Conservation (phyloP, 371 early-diverging fungal genomes). For the Mucor circinelloides region DNA sequence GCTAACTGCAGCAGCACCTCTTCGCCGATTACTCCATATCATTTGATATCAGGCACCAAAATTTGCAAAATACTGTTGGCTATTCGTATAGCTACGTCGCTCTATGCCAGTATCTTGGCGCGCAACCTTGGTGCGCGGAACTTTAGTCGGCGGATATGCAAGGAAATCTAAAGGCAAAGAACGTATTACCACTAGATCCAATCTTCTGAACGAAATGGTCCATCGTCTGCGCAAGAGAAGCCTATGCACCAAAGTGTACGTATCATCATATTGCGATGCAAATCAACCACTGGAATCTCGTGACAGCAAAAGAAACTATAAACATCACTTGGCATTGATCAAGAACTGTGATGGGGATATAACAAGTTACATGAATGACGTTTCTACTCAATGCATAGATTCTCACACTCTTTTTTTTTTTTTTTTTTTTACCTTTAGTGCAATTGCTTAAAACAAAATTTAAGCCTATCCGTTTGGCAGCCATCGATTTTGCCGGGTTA, state of each 20-base stretch:
- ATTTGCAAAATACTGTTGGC: too few relatives aligned
- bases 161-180: constrained; percentile 19
- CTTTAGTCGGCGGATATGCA: too few relatives aligned
- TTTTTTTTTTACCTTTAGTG: background rate
- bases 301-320: background rate
- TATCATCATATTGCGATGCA: constrained; percentile 11
- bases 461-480: background rate
- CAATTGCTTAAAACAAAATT: background rate
- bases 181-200: constrained; percentile 11
- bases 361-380: background rate
- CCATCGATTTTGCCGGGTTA: background rate
- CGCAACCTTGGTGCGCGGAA: too few relatives aligned
- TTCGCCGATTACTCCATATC: too few relatives aligned
- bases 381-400: background rate
- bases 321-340: constrained; percentile 12
- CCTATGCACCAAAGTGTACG: constrained; percentile 12
- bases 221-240: constrained; percentile 9
- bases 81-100: too few relatives aligned
- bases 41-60: too few relatives aligned
- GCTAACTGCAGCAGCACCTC: too few relatives aligned
- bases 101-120: too few relatives aligned
- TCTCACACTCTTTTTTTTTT: background rate
- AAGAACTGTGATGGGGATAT: constrained; percentile 13
- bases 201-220: constrained; percentile 5
- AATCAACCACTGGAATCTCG: constrained; percentile 1